Evolutionary conservation across 306 rosid species (phyloP).

Genomic region (Astragalus glycyphyllos): DNA sequence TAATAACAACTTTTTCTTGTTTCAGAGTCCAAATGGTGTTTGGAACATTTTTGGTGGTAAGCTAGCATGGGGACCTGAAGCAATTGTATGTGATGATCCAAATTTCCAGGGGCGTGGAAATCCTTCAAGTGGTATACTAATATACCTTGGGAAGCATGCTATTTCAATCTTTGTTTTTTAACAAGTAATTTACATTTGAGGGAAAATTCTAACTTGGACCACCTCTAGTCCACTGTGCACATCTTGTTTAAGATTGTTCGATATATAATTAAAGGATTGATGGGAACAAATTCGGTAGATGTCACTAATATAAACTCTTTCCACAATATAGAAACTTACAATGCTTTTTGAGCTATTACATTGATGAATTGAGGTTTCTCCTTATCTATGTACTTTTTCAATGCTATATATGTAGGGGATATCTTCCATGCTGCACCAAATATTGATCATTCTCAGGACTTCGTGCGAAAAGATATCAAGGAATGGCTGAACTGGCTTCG

Average conservation of each 20-base stretch:
- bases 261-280: too few species aligned
- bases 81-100: conserved; percentile 85
- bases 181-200: conserved; percentile 11
- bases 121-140: conserved; percentile 69
- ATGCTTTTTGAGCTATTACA: conserved; percentile 12
- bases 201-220: too few species aligned
- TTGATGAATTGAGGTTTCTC: conserved; percentile 22
- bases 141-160: not conserved
- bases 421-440: conserved; percentile 86
- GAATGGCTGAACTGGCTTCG: conserved; percentile 82
- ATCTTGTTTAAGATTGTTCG: too few species aligned
- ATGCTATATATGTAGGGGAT: conserved; percentile 61
- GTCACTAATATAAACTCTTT: not conserved
- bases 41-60: conserved; percentile 88
- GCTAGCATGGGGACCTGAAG: conserved; percentile 84
- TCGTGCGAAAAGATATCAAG: conserved; percentile 71
- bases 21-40: conserved; percentile 80
- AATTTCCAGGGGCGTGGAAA: conserved; percentile 80
- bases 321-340: conserved; percentile 30
- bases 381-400: conserved; percentile 11
- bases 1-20: conserved; percentile 39
- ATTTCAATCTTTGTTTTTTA: conserved; percentile 12
- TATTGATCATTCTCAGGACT: conserved; percentile 80
- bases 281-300: too few species aligned
- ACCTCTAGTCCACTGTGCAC: too few species aligned